Percentiles rank a stretch among this genome's conserved stretches.
These are phyloP conservation scores for Colletotrichum sp. DNA, from an alignment of 2,329 filamentous ascomycete species.

Conservation along the genomic window DNA sequence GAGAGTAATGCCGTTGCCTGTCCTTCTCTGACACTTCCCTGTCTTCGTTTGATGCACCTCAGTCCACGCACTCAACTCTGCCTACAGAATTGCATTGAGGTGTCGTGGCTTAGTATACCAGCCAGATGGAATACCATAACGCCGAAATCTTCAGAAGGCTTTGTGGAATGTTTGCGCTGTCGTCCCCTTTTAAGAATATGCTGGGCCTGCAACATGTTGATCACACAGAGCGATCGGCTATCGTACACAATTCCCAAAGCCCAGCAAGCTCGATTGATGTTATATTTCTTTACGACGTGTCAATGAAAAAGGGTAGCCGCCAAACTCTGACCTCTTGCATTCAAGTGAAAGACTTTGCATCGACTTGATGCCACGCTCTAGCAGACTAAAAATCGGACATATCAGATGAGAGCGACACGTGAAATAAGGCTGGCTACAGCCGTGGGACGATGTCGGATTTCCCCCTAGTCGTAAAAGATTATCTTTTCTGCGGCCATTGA, in stretches of 20 bases:
- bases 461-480: neutral
- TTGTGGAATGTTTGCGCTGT: neutral
- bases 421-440: neutral
- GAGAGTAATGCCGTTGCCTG: neutral
- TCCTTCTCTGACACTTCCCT: neutral
- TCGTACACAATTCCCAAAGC: neutral
- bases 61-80: neutral
- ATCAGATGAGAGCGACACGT: neutral
- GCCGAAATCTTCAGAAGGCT: neutral
- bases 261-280: neutral
- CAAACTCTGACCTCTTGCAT: neutral
- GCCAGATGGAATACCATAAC: neutral
- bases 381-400: neutral
- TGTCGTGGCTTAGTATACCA: neutral
- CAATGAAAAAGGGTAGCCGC: neutral
- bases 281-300: neutral
- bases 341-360: neutral
- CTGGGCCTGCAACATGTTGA: accelerated
- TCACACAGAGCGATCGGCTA: neutral
- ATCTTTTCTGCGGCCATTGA: neutral
- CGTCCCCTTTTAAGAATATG: neutral
- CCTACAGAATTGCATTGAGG: neutral
- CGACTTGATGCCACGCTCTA: neutral
- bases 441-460: neutral
- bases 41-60: neutral